Base-by-base conservation (phyloP, 2,329 filamentous ascomycete species). In the Cytospora piceae region DNA sequence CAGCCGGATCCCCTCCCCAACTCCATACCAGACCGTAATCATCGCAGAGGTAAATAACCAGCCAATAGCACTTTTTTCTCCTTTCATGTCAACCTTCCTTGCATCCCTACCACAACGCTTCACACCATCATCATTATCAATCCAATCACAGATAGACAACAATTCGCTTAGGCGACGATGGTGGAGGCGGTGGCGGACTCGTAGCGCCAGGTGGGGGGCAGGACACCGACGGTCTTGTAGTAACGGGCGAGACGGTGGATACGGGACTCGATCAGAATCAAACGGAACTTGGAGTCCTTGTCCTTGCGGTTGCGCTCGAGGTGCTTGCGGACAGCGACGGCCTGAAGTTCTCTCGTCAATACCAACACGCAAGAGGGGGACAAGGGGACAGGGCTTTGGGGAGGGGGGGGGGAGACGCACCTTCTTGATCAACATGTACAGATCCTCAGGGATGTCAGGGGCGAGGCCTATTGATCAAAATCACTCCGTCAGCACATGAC, bases 361-460 rank as follows among this genome's bases (percentile, higher is more conserved):
- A 58, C 39, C 55, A 34, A 9, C 14, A 54, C 31, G 15, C 39
- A 37, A n/a, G 8, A 17, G 56, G 31, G 12, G 15, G 14, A 17
- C 11, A 17, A 11, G 20, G 17, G 11, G 34, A 1, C 49, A 29
- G 8, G 12, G 8, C 7, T 20, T 12, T 3, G 20, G 53, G 3
- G 17, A 8, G 5, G 7, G 14, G 15, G 7, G 15, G 27, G 34
- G 34, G 14, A 58, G 14, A 63, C 66, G 52, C 80, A 96, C 94
- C 93, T 99, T 99, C 92, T 97, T 97, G 92, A 98, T 98, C 82
- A 98, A 87, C 92, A 97, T 96, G 91, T 98, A 99, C 75, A 98
- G 91, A 84, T 99, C 95, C 90, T 99, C 95, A 80, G 96, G 95
- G 77, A 99, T 90, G 82, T 98, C 94, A 81, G 96, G 95, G 76